Percentiles rank a stretch among this genome's conserved stretches.
Conservation (phyloP, 345 rosid genomes). For the Psidium friedrichsthalianum region DNA sequence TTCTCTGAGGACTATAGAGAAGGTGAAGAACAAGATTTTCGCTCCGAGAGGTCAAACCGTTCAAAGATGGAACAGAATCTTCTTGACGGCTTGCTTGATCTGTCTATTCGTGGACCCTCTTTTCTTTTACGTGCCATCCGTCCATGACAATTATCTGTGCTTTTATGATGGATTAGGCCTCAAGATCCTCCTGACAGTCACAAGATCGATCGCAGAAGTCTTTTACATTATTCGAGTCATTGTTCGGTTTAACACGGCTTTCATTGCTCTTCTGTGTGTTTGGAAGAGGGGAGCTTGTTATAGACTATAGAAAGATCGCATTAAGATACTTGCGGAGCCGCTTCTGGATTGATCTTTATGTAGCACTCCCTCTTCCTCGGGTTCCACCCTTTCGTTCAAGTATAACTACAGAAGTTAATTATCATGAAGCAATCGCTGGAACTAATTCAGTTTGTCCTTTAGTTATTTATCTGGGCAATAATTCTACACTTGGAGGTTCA, state of each 20-base stretch:
- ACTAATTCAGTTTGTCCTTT: background rate
- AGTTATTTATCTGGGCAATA: constrained; percentile 14
- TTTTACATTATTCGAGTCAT: constrained; percentile 4
- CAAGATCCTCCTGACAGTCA: background rate
- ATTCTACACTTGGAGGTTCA: background rate
- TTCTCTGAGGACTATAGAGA: constrained; percentile 9
- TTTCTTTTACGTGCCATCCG: constrained; percentile 3
- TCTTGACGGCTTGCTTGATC: background rate
- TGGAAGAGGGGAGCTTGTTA: constrained; percentile 5
- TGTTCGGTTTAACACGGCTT: constrained; percentile 1
- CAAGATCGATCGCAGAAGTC: background rate
- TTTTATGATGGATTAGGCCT: background rate
- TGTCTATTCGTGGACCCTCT: constrained; percentile 1
- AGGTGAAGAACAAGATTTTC: background rate
- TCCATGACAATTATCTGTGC: background rate
- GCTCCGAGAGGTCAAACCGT: background rate
- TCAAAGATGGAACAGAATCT: constrained; percentile 5
- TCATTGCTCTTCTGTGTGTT: background rate
- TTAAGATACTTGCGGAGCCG: background rate
- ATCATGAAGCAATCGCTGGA: background rate
- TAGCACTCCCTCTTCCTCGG: constrained; percentile 3
- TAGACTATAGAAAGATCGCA: constrained; percentile 2
- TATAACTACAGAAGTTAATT: background rate
- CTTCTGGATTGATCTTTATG: constrained; percentile 4
- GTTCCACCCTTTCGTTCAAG: background rate